Evolutionary conservation across 352 stramenopile species (phyloP).

Genomic region (Phytophthora crassamura): DNA sequence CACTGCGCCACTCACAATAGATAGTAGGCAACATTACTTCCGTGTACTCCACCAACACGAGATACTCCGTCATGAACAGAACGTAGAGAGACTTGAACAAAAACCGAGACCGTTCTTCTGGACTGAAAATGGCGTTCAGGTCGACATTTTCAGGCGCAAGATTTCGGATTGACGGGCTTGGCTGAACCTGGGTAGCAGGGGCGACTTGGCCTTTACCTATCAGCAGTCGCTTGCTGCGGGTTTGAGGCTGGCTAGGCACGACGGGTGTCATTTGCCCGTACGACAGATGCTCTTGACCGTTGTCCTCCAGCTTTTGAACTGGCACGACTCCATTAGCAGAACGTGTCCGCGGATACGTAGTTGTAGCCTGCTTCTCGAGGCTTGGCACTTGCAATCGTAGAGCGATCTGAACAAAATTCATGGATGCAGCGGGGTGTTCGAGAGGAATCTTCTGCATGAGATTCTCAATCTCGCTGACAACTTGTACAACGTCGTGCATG

Average conservation of each 20-base stretch:
- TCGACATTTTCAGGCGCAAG: slow-evolving; percentile 24
- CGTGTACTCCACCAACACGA: slow-evolving; percentile 9
- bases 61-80: slow-evolving; percentile 11
- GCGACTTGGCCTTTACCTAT: too few species aligned
- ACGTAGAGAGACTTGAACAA: background rate
- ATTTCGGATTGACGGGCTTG: too few species aligned
- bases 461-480: background rate
- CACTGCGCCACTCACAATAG: background rate
- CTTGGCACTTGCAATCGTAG: background rate
- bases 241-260: too few species aligned
- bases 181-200: too few species aligned
- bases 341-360: too few species aligned
- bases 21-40: slow-evolving; percentile 8
- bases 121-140: background rate
- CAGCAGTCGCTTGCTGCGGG: too few species aligned
- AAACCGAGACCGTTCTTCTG: background rate
- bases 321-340: too few species aligned
- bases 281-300: too few species aligned
- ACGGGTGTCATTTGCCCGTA: too few species aligned
- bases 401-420: slow-evolving; percentile 17
- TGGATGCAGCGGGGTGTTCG: background rate
- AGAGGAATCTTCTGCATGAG: slow-evolving; percentile 13
- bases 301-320: too few species aligned
- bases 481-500: background rate
- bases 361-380: too few species aligned